These are phyloP conservation scores for Apiospora koreana DNA, from an alignment of 2,329 filamentous ascomycete species.

Conservation along the genomic window DNA sequence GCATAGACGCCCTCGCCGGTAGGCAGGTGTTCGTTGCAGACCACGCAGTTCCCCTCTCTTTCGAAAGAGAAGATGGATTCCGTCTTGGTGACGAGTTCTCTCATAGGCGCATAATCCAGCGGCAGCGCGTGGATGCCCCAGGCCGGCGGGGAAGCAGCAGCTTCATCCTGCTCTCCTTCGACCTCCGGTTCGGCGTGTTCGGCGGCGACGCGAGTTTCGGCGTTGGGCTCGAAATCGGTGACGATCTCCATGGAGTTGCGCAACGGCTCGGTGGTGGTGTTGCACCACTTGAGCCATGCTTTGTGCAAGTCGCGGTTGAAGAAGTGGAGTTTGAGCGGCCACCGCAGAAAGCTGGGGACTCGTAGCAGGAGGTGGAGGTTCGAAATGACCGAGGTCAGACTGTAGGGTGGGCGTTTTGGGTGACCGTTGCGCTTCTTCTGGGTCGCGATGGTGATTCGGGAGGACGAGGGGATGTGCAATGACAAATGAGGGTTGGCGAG, in stretches of 20 bases:
- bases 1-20: constrained; percentile 54
- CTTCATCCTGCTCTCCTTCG: constrained; percentile 5
- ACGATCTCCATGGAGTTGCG: constrained; percentile 52
- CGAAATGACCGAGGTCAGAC: constrained; percentile 68
- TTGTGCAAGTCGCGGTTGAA: constrained; percentile 70
- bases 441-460: constrained; percentile 57
- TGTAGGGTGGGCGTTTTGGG: constrained; percentile 58
- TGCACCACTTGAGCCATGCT: constrained; percentile 65
- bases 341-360: constrained; percentile 76
- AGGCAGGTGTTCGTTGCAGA: constrained; percentile 50
- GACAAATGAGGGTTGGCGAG: constrained; percentile 84
- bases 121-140: constrained; percentile 57
- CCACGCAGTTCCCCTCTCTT: constrained; percentile 54
- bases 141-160: constrained; percentile 15
- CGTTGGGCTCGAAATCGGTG: constrained; percentile 51
- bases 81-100: constrained; percentile 56
- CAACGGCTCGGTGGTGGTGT: constrained; percentile 48
- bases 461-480: constrained; percentile 69
- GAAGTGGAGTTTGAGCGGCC: constrained; percentile 82
- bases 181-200: constrained; percentile 13
- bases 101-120: constrained; percentile 56
- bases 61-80: constrained; percentile 57
- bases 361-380: constrained; percentile 81
- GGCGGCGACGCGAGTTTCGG: background rate
- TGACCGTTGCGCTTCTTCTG: constrained; percentile 53